Base-by-base conservation (phyloP, 306 rosid species). In the Dryas alaskensis region DNA sequence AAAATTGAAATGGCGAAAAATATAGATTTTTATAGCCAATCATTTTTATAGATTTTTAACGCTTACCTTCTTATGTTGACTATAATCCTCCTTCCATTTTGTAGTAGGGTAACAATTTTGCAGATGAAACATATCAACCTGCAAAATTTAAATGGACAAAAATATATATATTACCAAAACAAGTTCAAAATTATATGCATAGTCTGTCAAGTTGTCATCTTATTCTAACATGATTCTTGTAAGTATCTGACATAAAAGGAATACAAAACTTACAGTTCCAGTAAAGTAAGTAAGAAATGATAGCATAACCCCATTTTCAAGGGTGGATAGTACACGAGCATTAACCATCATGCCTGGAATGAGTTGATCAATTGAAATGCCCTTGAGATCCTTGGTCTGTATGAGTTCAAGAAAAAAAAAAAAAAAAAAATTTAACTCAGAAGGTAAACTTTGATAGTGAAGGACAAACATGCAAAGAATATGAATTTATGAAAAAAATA, bases 301-400 rank as follows among this genome's bases (percentile, higher is more conserved):
- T 78, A 94, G 70, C 95, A 94, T 81, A 17, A 92, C 88, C 79
- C 99, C 99, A 86, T 94, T 92, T 80, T 90, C 96, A 65, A 94
- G 96, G 72, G 89, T 76, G 62, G 99, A 87, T 85, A 84, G 80
- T 58, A 94, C 87, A 66, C 93, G 85, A 71, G 95, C 97, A 79
- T 87, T 84, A 73, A 94, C 87, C 96, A 94, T 84, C 97, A 92
- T 90, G 75, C 97, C 99, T 39, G 97, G 99, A 72, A 90, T 80
- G 69, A 94, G 90, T 74, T 87, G 92, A 83, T 94, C 99, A 76
- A 94, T 87, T 46, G 97, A 94, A 74, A 94, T 87, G 27, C 99
- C 97, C 80, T 79, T 89, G 11, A 83, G 84, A 87, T 94, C 96
- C 87, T 94, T 94, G 61, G 88, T 89, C 99, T 92, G 90, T 63